Evolutionary conservation across 192 early-diverging fungal species (phyloP), one percentile per base, ranked within the genome.

Genomic region (Spizellomyces punctatus): DNA sequence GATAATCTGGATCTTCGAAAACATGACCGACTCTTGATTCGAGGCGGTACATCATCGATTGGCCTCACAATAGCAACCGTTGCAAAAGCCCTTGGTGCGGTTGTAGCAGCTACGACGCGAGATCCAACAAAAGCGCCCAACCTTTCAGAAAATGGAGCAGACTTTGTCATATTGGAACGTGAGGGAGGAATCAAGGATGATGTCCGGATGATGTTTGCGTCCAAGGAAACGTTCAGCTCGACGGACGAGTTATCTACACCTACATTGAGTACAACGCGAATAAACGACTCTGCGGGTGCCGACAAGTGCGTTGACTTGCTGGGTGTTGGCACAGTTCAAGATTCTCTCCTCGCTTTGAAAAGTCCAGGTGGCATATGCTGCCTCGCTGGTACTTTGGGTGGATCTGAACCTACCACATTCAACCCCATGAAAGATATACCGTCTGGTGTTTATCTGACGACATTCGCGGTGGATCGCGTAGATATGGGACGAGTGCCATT

Each of bases 171-270:
- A 22, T 41, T 67, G 50, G 66, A 67, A 19, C 12, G 66, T 17
- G 66, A 67, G 14, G 66, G 66, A 8, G 66, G 66, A 14, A 27
- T 67, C n/a, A 19, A 12, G 4, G n/a, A 55, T 36, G 66, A 67
- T 67, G 66, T 67, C 12, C 46, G 52, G 1, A 67, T 67, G 66
- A 55, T 67, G 46, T 67, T 67, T 67, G 12, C 46, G 0, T 9
- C 17, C 16, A 21, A n/a, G 41, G 50, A 56, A 12, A 19, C 48
- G 3, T 56, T 56, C 21, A 9, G 1, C 8, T 19, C 17, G n/a
- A 10, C 10, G 12, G 66, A 67, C 9, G 44, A 64, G 41, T 22
- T 47, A 14, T 10, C 21, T 2, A 64, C 42, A 2, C 14, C 44
- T 12, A 2, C 47, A 16, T 16, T 16, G 12, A 46, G 44, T 41